phyloP scores from a whole-genome alignment of 495 filamentous ascomycete genomes.

The Hyphodiscus hymeniophilus region DNA sequence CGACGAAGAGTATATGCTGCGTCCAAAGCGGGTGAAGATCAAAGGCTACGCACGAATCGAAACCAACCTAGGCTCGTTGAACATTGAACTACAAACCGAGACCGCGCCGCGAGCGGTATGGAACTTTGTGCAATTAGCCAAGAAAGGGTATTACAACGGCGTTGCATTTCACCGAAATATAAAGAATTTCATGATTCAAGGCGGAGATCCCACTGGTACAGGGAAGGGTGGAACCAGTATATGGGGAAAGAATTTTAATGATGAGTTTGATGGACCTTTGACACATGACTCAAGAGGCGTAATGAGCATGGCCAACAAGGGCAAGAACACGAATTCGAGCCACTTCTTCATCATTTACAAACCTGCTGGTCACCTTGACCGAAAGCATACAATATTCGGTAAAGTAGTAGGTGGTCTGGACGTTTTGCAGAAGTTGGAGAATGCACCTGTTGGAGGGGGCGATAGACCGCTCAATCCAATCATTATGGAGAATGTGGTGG shows the following conservation, averaged over 20 bases:
- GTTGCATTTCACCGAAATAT: slow-evolving; percentile 89
- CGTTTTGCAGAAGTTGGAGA: slow-evolving; percentile 66
- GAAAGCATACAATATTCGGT: slow-evolving; percentile 95
- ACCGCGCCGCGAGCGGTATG: slow-evolving; percentile 87
- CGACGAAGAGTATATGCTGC: slow-evolving; percentile 94
- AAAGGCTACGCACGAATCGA: slow-evolving; percentile 87
- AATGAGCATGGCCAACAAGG: slow-evolving; percentile 95
- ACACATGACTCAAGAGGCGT: slow-evolving; percentile 72
- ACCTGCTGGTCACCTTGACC: slow-evolving; percentile 71
- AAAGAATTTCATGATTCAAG: slow-evolving; percentile 95
- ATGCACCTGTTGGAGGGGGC: slow-evolving; percentile 52
- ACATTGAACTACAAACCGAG: slow-evolving; percentile 85
- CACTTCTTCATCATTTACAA: slow-evolving; percentile 96
- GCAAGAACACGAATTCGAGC: slow-evolving; percentile 89
- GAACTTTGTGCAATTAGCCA: slow-evolving; percentile 87
- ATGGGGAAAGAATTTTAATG: slow-evolving; percentile 86
- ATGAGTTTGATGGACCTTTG: slow-evolving; percentile 86
- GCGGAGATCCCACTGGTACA: slow-evolving; percentile 87
- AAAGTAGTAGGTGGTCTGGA: slow-evolving; percentile 72
- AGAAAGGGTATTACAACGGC: slow-evolving; percentile 81
- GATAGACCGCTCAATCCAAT: slow-evolving; percentile 69
- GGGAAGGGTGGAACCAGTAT: slow-evolving; percentile 79
- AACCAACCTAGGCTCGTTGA: slow-evolving; percentile 75
- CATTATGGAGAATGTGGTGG: slow-evolving; percentile 68
- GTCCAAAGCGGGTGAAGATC: slow-evolving; percentile 74